Conservation (phyloP, 2,329 filamentous ascomycete genomes). For the Gremmenia infestans region DNA sequence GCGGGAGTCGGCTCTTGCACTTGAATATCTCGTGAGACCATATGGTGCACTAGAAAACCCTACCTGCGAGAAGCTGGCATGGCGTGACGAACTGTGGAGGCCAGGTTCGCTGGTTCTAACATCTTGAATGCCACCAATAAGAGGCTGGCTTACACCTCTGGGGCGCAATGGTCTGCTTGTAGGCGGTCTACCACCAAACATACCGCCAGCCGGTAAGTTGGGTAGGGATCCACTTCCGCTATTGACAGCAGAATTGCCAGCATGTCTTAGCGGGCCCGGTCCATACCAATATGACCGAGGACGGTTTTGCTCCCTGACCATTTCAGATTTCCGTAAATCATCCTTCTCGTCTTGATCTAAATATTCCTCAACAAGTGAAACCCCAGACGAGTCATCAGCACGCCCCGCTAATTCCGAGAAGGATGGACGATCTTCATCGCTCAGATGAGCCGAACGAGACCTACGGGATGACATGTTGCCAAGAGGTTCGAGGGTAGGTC, state of each 20-base stretch:
- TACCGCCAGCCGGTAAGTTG: not conserved
- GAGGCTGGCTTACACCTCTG: not conserved
- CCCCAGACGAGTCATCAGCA: not conserved
- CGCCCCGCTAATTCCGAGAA: not conserved
- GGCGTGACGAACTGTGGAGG: not conserved
- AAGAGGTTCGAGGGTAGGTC: slow-evolving; percentile 3
- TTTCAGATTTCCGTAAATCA: not conserved
- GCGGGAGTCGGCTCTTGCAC: not conserved
- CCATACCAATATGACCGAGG: not conserved
- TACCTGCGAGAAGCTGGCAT: not conserved
- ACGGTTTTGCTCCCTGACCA: not conserved
- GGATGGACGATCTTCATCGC: not conserved
- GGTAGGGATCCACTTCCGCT: not conserved
- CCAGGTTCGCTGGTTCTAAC: not conserved
- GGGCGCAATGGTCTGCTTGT: not conserved
- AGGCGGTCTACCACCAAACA: not conserved
- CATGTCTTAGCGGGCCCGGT: not conserved
- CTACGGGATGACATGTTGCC: slow-evolving; percentile 1
- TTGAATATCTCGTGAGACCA: not conserved
- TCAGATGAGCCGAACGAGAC: not conserved
- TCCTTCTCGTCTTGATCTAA: not conserved
- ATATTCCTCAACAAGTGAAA: not conserved
- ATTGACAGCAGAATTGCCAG: not conserved
- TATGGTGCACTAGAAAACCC: not conserved
- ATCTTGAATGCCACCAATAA: not conserved